These are phyloP conservation scores for Desmodesmus armatus DNA, from an alignment of 139 green algal species.

Conservation along the genomic window DNA sequence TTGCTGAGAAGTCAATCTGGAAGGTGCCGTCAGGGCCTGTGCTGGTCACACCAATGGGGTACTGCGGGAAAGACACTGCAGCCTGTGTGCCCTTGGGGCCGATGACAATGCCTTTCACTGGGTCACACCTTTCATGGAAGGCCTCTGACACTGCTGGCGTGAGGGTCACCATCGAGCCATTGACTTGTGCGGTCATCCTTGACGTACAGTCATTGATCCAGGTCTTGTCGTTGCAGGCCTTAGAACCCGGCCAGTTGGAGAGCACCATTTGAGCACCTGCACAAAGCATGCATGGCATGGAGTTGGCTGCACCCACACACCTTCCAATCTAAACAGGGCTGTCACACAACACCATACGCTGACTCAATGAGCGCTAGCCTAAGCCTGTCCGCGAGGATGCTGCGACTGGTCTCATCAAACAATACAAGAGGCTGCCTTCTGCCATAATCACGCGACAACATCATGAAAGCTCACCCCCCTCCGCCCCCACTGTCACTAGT, in stretches of 20 bases:
- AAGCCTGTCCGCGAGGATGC: neutral
- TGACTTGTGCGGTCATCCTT: conserved; percentile 31
- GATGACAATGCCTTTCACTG: conserved; percentile 4
- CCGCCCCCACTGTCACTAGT: too few species aligned
- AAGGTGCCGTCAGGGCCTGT: conserved; percentile 40
- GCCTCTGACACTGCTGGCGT: neutral
- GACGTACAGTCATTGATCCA: conserved; percentile 48
- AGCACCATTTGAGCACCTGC: conserved; percentile 36
- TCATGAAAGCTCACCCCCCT: too few species aligned
- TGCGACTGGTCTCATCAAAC: neutral
- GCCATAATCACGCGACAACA: too few species aligned
- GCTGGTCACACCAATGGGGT: conserved; percentile 45
- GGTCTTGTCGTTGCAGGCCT: conserved; percentile 48
- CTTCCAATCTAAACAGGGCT: neutral
- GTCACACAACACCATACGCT: neutral
- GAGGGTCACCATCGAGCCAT: conserved; percentile 19
- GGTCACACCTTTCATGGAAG: conserved; percentile 24
- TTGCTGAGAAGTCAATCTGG: conserved; percentile 35
- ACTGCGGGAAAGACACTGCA: conserved; percentile 42
- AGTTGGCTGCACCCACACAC: neutral
- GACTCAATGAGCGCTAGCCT: neutral
- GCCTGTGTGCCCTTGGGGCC: conserved; percentile 29
- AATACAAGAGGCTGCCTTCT: too few species aligned
- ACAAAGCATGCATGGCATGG: neutral
- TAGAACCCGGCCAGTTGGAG: conserved; percentile 27